Evolutionary conservation across 768 basidiomycete genomes (phyloP).

Genomic region (Tricholoma hemisulphureum): DNA sequence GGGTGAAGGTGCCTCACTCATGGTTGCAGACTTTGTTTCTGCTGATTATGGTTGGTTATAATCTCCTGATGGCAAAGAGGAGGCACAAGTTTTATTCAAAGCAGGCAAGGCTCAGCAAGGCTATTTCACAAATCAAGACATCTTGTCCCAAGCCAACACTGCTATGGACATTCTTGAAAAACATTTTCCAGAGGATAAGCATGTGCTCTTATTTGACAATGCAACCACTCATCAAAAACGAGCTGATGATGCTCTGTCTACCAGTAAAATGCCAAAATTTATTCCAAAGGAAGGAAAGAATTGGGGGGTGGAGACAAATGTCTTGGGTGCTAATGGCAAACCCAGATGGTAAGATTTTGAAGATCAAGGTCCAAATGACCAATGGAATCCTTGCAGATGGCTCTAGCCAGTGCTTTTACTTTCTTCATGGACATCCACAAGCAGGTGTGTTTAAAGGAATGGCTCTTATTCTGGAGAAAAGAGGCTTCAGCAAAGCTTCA

Average conservation of each 20-base stretch:
- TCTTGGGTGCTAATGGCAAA: too few species aligned
- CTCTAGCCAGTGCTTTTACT: not conserved
- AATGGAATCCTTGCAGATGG: constrained; percentile 1
- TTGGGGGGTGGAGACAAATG: not conserved
- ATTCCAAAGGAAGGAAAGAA: not conserved
- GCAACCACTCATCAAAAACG: constrained; percentile 26
- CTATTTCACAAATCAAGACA: constrained; percentile 24
- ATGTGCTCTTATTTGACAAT: constrained; percentile 26
- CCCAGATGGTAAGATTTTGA: constrained; percentile 6
- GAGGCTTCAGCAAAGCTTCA: too few species aligned
- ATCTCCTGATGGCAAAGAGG: constrained; percentile 18
- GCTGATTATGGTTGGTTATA: constrained; percentile 30
- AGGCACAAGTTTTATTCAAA: constrained; percentile 19
- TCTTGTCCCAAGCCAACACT: constrained; percentile 17
- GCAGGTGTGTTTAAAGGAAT: too few species aligned
- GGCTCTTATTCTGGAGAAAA: too few species aligned
- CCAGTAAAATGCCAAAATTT: constrained; percentile 6
- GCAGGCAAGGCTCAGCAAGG: constrained; percentile 26
- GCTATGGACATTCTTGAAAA: constrained; percentile 27
- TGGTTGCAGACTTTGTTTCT: constrained; percentile 35
- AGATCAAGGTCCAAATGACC: not conserved
- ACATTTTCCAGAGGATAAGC: constrained; percentile 22
- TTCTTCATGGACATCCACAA: too few species aligned
- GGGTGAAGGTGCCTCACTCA: constrained; percentile 33
- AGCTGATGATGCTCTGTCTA: not conserved